phyloP scores from a whole-genome alignment of 805 yeast genomes.

The Sugiyamaella valdiviana region DNA sequence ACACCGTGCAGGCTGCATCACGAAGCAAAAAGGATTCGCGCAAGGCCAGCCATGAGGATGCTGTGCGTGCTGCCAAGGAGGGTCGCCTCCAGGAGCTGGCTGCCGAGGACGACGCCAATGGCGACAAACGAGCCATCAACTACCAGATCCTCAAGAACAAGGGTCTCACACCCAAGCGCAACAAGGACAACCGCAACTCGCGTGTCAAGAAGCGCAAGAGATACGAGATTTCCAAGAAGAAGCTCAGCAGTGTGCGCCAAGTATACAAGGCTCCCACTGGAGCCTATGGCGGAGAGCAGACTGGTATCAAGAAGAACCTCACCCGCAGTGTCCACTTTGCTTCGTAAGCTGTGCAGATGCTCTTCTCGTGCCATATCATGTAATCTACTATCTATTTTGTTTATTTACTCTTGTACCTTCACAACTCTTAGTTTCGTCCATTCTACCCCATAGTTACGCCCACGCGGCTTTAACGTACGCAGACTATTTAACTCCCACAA shows the following conservation, averaged over 20 bases:
- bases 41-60: slow-evolving; percentile 58
- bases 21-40: slow-evolving; percentile 48
- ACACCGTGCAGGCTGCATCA: slow-evolving; percentile 44
- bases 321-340: slow-evolving; percentile 77
- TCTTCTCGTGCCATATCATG: background rate
- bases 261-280: slow-evolving; percentile 73
- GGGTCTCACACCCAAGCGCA: slow-evolving; percentile 89
- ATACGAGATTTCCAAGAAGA: slow-evolving; percentile 92
- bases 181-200: slow-evolving; percentile 90
- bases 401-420: background rate
- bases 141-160: slow-evolving; percentile 94
- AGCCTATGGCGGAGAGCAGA: slow-evolving; percentile 87
- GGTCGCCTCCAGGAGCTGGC: slow-evolving; percentile 72
- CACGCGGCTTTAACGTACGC: background rate
- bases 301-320: slow-evolving; percentile 94
- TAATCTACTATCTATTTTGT: background rate
- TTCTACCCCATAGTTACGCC: background rate
- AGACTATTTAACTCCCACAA: background rate
- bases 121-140: slow-evolving; percentile 90
- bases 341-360: slow-evolving; percentile 6
- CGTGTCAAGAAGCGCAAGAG: slow-evolving; percentile 98
- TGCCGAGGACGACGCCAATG: slow-evolving; percentile 55
- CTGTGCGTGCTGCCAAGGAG: slow-evolving; percentile 72
- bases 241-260: slow-evolving; percentile 80
- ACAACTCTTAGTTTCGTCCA: background rate